Conservation (phyloP, 495 filamentous ascomycete genomes). For the Monascus purpureus region DNA sequence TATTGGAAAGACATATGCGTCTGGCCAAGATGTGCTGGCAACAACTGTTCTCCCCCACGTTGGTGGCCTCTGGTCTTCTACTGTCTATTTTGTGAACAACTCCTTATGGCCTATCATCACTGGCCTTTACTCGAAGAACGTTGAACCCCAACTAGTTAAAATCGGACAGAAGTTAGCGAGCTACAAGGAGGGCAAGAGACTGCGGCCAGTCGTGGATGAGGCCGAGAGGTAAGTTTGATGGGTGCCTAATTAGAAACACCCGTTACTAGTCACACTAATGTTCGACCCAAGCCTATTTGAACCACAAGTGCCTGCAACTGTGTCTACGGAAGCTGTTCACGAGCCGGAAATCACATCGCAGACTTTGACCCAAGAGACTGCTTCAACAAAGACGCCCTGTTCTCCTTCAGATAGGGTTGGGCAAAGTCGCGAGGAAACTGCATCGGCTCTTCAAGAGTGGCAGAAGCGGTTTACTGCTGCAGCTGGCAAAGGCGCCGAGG, state of each 20-base stretch:
- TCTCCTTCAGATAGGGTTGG: constrained; percentile 31
- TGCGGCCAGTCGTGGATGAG: constrained; percentile 44
- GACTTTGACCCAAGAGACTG: constrained; percentile 10
- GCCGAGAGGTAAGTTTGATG: constrained; percentile 29
- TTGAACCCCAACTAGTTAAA: constrained; percentile 86
- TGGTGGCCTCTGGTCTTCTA: constrained; percentile 52
- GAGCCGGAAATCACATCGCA: constrained; percentile 10
- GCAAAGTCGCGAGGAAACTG: constrained; percentile 51
- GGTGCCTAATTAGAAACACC: too few species aligned
- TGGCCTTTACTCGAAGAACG: constrained; percentile 73
- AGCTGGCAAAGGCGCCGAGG: constrained; percentile 64
- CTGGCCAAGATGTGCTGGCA: constrained; percentile 49
- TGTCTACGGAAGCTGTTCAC: constrained; percentile 7
- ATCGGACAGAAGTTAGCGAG: constrained; percentile 82
- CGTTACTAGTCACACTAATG: too few species aligned
- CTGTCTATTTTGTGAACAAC: constrained; percentile 51
- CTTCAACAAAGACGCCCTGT: constrained; percentile 13
- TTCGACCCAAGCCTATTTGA: too few species aligned
- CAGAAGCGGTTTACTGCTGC: constrained; percentile 73
- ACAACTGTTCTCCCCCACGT: constrained; percentile 62
- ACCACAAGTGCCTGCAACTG: too few species aligned
- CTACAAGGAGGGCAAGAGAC: constrained; percentile 54
- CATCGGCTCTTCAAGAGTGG: constrained; percentile 68
- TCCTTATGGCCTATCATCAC: constrained; percentile 68
- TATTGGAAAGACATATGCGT: constrained; percentile 50